Conservation (phyloP, 2,329 filamentous ascomycete species). For the Cytospora leucostoma region DNA sequence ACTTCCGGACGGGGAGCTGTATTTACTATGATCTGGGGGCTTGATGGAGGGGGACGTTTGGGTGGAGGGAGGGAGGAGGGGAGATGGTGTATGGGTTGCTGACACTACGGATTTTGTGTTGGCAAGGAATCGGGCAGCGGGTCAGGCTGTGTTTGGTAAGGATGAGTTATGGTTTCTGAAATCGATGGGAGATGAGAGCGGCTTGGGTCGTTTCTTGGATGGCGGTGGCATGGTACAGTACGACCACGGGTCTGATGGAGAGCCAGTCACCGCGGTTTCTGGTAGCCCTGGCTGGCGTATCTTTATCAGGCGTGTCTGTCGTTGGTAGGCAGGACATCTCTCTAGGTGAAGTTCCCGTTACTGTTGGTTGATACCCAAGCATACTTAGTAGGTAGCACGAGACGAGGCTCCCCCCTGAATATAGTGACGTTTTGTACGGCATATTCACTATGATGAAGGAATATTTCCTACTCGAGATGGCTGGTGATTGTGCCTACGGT, state of each 20-base stretch:
- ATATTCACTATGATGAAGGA: too few species aligned
- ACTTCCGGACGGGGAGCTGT: conserved; percentile 81
- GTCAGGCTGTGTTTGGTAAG: neutral
- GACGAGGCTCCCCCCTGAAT: neutral
- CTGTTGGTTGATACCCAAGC: neutral
- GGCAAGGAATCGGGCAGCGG: too few species aligned
- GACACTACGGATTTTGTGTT: neutral
- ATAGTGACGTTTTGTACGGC: too few species aligned
- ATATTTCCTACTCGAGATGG: too few species aligned
- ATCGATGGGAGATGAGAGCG: neutral
- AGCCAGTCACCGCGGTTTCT: neutral
- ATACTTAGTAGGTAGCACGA: neutral
- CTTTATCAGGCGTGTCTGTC: neutral
- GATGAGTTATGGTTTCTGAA: neutral
- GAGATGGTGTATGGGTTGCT: neutral
- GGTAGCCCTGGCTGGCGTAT: neutral
- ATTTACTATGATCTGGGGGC: conserved; percentile 78
- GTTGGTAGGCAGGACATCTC: neutral
- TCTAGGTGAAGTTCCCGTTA: neutral
- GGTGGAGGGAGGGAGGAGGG: neutral
- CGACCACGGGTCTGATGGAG: neutral
- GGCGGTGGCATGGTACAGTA: neutral
- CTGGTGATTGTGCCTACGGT: too few species aligned
- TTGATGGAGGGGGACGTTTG: conserved; percentile 31
- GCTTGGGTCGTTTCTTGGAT: neutral